phyloP scores from a whole-genome alignment of 768 basidiomycete genomes.

The Hysterangium stoloniferum region DNA sequence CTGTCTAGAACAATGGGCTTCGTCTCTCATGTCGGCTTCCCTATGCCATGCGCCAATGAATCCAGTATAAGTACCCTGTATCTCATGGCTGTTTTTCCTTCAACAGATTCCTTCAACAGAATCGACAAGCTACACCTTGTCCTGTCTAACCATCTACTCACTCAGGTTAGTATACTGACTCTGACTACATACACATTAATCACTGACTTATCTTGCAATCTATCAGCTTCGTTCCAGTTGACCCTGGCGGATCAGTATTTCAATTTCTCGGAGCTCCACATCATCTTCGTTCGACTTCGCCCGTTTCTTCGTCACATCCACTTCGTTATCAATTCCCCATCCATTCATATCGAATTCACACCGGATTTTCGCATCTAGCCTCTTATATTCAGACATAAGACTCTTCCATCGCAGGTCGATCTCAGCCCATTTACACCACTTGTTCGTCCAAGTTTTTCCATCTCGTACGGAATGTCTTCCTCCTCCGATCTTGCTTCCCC shows the following conservation, averaged over 20 bases:
- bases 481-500: conserved; percentile 45
- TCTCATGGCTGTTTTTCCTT: too few relatives aligned
- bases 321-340: conserved; percentile 5
- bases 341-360: conserved; percentile 6
- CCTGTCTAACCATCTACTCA: conserved; percentile 2
- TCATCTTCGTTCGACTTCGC: conserved; percentile 7
- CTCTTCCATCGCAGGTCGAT: conserved; percentile 12
- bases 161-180: neutral
- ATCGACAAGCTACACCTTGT: conserved; percentile 12
- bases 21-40: too few relatives aligned
- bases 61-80: conserved; percentile 1
- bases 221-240: neutral
- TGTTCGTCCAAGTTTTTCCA: too few relatives aligned
- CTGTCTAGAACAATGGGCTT: too few relatives aligned
- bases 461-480: conserved; percentile 7
- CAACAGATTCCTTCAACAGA: neutral
- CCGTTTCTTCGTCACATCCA: neutral
- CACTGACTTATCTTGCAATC: neutral
- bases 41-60: neutral
- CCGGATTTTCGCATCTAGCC: conserved; percentile 6
- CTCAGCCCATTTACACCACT: neutral
- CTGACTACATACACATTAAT: neutral
- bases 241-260: neutral
- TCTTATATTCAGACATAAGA: too few relatives aligned
- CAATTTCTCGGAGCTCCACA: neutral